Base-by-base conservation (phyloP, 73 alveolate genomes). In the Tetrahymena malaccensis region DNA sequence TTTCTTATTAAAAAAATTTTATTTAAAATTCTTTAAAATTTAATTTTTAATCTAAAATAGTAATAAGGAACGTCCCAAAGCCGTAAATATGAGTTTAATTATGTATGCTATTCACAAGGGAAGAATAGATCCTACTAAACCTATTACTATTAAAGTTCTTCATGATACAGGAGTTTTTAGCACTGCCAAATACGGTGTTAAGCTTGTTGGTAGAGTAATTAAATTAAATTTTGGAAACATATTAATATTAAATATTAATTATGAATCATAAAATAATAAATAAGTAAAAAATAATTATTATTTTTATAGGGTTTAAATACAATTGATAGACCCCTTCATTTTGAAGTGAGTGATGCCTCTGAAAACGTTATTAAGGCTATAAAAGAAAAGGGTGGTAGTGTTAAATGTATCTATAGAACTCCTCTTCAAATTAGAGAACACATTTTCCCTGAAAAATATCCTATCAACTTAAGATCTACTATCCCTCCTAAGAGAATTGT, bases 341-440 rank as follows among this genome's bases (percentile, higher is more conserved):
- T 98, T 35, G 99, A 98, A 94, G 98, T 98, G 15, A 38, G 96
- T 27, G 98, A 97, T 94, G 99, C 99, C 43, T 96, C 98, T 21
- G 37, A 84, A 95, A 31, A 96, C 15, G 98, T 98, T 12, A 96
- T 98, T 95, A 98, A 98, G n/a, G 94, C 98, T 3, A 96, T 98
- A 21, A 96, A 98, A 40, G 96, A 93, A 16, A 56, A 93, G 33
- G 99, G 99, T 33, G 99, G 99, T 6, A 55, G 95, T 22, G 98
- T 98, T 13, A 96, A 33, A 27, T 85, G 96, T 43, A 34, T 85
- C 44, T 98, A 98, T 93, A 56, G 96, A 33, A 98, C 99, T 43
- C 97, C 97, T 13, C 94, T 94, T 25, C 55, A 94, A n/a, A 34
- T 98, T 58, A 94, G 98, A 94, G 95, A 96, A 85, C 96, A 96